Evolutionary conservation across 257 asterid species (phyloP), one percentile per base, ranked within the genome.

Genomic region (Paulownia fortunei): DNA sequence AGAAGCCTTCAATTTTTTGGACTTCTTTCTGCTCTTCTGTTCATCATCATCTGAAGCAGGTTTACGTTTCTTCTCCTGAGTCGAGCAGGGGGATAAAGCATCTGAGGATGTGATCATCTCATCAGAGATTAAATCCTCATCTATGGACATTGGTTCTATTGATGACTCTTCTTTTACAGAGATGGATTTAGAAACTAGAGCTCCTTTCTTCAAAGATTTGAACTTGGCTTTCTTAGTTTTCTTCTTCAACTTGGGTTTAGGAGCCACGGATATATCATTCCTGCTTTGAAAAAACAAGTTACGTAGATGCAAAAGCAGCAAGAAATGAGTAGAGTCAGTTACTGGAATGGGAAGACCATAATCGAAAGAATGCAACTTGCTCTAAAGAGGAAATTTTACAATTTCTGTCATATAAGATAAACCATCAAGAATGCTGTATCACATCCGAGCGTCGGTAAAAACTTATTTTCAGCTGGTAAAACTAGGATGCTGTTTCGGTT

Each of bases 151-250:
- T 47, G 75, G 84, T 55, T 93, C 98, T 32, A 83, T 67, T 3
- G 88, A 87, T 32, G 96, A 86, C 80, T 85, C 94, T 49, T 86
- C 95, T 80, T 88, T 92, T 71, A 84, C 42, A 11, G 87, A 63
- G 74, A 82, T 70, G n/a, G 88, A 64, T 80, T 87, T 92, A 66
- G 97, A 85, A 74, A 86, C 89, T 47, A 93, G 82, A 77, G 93
- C 83, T 72, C 94, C 97, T 88, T 87, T 96, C 97, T 88, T 93
- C 89, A 93, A 82, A 73, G 97, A 96, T 83, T 92, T 96, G 90
- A 93, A 92, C 92, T 93, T 96, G 63, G 97, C 77, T 46, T 96
- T 96, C 84, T 90, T 93, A 54, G 88, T 60, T 86, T 90, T 93
- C 93, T 92, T 96, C 93, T 93, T 96, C 19, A 85, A 81, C 87